Base-by-base conservation (phyloP, 441 rosid genomes). In the Adansonia grandidieri region DNA sequence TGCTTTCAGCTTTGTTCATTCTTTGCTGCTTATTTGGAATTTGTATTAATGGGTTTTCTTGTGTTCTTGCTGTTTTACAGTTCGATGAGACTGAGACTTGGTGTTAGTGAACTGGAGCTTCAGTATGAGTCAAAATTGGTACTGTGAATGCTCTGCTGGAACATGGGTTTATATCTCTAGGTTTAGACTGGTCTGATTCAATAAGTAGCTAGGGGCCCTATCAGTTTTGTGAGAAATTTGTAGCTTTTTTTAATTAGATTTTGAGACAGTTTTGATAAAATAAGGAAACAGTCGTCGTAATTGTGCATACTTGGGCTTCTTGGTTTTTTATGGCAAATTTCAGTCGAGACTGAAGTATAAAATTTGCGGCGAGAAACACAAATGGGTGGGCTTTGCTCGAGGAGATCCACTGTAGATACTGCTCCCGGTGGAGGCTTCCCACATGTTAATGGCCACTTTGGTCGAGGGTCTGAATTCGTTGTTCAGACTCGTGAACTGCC, bases 351-450 rank as follows among this genome's bases (percentile, higher is more conserved):
- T 86, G 78, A 78, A 71, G 42, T 73, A 47, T 64, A 73, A 72
- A 37, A 20, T 74, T 67, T 6, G 22, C 8, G 48, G 83, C 77
- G 70, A 79, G 79, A 73, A 71, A 61, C 70, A 77, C 82, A 74
- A 60, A 96, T 96, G 98, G 99, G 99, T 78, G 99, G 98, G 85
- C 88, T 96, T 86, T 94, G 99, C 92, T 94, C 99, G 83, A 91
- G 96, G 96, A 90, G 96, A 80, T 89, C 96, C 48, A 87, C 89
- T 87, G 92, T 94, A 84, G 94, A 94, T 87, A 90, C 89, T 89
- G 96, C 91, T 89, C 96, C 94, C 86, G 83, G 96, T 85, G 95
- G 92, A 88, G 89, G 88, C 93, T 91, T 91, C 75, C 84, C 89
- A 4, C 86, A 85, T 76, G 83, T 77, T 54, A 93, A 93, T 85